A percentile compares a stretch with the other conserved stretches of the same genome.
These are phyloP conservation scores for Mollisia scopiformis DNA, from an alignment of 2,329 filamentous ascomycete genomes.

Conservation along the genomic window DNA sequence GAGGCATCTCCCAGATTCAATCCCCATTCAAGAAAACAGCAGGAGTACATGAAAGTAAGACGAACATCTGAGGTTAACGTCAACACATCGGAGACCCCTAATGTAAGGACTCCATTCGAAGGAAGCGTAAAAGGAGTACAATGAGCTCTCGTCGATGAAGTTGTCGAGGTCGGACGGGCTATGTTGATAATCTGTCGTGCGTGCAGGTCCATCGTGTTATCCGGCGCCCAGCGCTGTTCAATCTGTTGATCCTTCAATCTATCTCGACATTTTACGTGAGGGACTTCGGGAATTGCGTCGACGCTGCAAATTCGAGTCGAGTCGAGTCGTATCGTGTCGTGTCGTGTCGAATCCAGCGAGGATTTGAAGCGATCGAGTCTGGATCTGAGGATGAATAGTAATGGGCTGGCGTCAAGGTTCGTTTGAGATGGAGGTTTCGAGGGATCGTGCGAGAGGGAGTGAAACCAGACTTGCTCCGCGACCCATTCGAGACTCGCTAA, in stretches of 20 bases:
- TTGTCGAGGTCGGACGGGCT: conserved; percentile 33
- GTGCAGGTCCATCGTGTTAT: conserved; percentile 31
- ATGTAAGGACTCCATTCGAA: conserved; percentile 53
- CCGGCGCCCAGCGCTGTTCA: conserved; percentile 33
- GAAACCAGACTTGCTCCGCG: neutral
- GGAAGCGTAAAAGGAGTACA: conserved; percentile 67
- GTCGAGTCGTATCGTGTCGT: too few species aligned
- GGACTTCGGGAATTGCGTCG: too few species aligned
- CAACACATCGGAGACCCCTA: conserved; percentile 40
- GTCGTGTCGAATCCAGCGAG: neutral
- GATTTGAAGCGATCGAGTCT: neutral
- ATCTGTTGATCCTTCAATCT: conserved; percentile 17
- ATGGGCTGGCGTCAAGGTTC: neutral
- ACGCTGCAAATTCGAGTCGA: too few species aligned
- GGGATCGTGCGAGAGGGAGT: neutral
- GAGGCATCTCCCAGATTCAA: too few species aligned
- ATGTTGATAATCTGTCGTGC: conserved; percentile 35
- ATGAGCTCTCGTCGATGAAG: conserved; percentile 45
- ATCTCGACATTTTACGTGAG: conserved; percentile 23
- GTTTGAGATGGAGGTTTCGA: neutral
- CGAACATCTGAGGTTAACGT: conserved; percentile 48
- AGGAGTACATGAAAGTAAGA: too few species aligned
- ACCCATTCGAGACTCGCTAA: too few species aligned
- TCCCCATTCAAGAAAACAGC: too few species aligned
- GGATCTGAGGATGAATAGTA: neutral